Evolutionary conservation across 768 basidiomycete species (phyloP).

Genomic region (Lactifluus hygrophoroides): DNA sequence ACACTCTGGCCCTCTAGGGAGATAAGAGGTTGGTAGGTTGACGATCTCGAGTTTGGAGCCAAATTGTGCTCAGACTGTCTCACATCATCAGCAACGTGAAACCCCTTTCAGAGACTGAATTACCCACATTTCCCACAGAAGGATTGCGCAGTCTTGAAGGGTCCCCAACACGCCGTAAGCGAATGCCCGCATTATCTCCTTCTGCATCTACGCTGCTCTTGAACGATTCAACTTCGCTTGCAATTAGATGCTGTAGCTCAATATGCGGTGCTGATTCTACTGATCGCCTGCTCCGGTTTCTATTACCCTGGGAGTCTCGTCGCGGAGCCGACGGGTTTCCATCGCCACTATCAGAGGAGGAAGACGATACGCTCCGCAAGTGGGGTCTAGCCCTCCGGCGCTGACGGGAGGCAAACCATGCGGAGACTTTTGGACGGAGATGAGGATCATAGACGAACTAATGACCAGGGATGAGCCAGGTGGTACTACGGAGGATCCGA

Average conservation of each 20-base stretch:
- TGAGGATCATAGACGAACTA: constrained; percentile 20
- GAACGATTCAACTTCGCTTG: constrained; percentile 13
- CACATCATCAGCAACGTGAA: background rate
- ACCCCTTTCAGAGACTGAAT: background rate
- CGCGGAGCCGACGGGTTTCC: background rate
- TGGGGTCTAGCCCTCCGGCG: constrained; percentile 7
- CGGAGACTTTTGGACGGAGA: constrained; percentile 10
- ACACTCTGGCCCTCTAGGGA: background rate
- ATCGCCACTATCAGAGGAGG: constrained; percentile 1
- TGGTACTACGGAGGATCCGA: background rate
- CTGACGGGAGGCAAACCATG: constrained; percentile 10
- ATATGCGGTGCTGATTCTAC: constrained; percentile 3
- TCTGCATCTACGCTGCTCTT: constrained; percentile 1
- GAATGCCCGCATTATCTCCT: constrained; percentile 9
- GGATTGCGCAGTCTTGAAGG: background rate
- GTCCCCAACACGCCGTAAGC: background rate
- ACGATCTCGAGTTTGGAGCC: background rate
- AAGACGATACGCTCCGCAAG: background rate
- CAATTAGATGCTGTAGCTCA: constrained; percentile 13
- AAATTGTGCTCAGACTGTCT: background rate
- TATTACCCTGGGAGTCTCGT: background rate
- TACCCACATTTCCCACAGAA: background rate
- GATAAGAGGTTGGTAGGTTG: background rate
- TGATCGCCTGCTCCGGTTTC: background rate
- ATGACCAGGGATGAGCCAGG: background rate